Evolutionary conservation across 352 stramenopile genomes (phyloP).

Genomic region (Phytophthora citricola): DNA sequence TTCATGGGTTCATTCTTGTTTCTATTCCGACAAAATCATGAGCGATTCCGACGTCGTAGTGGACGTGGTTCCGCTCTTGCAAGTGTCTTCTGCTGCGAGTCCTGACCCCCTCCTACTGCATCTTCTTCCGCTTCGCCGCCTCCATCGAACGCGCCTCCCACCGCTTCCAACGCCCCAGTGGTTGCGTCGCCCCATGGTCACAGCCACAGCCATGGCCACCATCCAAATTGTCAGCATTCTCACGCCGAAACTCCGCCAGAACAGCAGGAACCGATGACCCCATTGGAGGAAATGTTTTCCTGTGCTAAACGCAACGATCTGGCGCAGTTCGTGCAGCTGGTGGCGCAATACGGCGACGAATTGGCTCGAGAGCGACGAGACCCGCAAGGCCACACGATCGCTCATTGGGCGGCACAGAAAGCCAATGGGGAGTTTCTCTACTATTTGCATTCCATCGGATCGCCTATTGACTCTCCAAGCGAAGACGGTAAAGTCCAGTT

Average conservation of each 20-base stretch:
- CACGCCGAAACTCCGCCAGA: slow-evolving; percentile 8
- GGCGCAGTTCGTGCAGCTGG: slow-evolving; percentile 55
- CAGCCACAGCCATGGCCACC: slow-evolving; percentile 33
- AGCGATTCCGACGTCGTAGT: slow-evolving; percentile 31
- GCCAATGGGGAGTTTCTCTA: slow-evolving; percentile 61
- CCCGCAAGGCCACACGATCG: slow-evolving; percentile 70
- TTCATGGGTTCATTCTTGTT: not conserved
- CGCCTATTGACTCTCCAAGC: slow-evolving; percentile 67
- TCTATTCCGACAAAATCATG: slow-evolving; percentile 13
- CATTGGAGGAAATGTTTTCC: slow-evolving; percentile 68
- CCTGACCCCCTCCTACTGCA: not conserved
- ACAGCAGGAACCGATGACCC: slow-evolving; percentile 36
- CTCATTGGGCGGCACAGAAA: slow-evolving; percentile 76
- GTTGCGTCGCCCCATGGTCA: slow-evolving; percentile 23
- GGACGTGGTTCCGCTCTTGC: slow-evolving; percentile 29
- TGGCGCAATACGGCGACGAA: slow-evolving; percentile 47
- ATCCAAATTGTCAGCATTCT: slow-evolving; percentile 28
- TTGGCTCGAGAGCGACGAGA: slow-evolving; percentile 52
- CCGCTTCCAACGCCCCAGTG: slow-evolving; percentile 3
- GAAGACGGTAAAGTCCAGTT: slow-evolving; percentile 59
- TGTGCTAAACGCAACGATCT: slow-evolving; percentile 73
- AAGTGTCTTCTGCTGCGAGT: not conserved
- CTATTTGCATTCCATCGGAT: slow-evolving; percentile 53
- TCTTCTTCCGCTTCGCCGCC: slow-evolving; percentile 9
- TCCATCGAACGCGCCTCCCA: not conserved